These are phyloP conservation scores for Cantharellus anzutake DNA, from an alignment of 768 basidiomycete species.

Conservation along the genomic window DNA sequence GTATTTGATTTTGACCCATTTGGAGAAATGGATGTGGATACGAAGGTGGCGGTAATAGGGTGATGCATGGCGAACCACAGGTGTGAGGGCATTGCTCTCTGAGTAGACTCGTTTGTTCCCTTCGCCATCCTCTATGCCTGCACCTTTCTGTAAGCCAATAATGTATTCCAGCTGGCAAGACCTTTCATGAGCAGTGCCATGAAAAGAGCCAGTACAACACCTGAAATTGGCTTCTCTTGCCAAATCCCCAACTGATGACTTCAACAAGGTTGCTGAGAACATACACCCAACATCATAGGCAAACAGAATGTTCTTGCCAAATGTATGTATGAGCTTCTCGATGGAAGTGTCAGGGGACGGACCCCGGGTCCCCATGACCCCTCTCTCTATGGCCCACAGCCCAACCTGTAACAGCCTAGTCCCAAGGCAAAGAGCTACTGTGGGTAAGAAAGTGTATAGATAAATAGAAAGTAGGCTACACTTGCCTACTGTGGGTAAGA, in stretches of 20 bases:
- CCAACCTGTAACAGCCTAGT: no score
- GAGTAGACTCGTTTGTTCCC: conserved; percentile 11
- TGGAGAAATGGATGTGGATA: conserved; percentile 9
- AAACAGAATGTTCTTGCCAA: background rate
- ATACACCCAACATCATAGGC: background rate
- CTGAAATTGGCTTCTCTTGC: background rate
- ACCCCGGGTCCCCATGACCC: no score
- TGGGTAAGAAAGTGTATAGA: no score
- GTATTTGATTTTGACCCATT: conserved; percentile 12
- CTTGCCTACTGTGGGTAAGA: no score
- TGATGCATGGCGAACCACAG: conserved; percentile 8
- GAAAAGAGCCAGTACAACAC: conserved; percentile 4
- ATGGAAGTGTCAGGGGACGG: no score
- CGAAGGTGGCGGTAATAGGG: conserved; percentile 6
- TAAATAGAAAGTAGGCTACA: no score
- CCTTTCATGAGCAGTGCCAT: conserved; percentile 11
- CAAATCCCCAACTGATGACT: background rate
- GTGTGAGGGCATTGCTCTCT: conserved; percentile 7
- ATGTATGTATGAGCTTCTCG: background rate
- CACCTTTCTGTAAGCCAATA: conserved; percentile 6
- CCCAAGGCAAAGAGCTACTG: no score
- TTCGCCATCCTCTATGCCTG: conserved; percentile 12
- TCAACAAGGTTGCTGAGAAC: background rate
- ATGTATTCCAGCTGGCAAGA: conserved; percentile 11
- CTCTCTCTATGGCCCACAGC: no score